Evolutionary conservation across 345 rosid genomes (phyloP), one percentile per base, ranked within the genome.

Genomic region (Acer saccharum): DNA sequence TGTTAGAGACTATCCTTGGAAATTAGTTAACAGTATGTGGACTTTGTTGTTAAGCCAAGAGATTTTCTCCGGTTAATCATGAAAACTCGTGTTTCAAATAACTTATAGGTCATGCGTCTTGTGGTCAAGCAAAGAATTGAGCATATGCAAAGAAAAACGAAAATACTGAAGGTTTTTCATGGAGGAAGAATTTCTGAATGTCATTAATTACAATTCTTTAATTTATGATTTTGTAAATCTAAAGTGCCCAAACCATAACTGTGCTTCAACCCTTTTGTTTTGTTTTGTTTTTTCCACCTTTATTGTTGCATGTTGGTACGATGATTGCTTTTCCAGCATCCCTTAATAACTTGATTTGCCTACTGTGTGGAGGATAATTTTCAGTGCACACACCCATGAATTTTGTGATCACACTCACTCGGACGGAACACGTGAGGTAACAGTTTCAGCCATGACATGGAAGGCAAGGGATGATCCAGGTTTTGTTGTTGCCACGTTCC

Each of bases 361-460:
- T 14, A 67, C 29, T 65, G 21, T 60, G 57, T 77, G 76, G 86
- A 89, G 92, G 81, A 83, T 89, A 16, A 32, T 87, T 78, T 89
- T 87, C 78, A 86, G 88, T 76, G 92, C 87, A 16, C 94, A 88
- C 46, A 73, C 76, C 41, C 84, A 82, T 67, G 81, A 80, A 72
- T 91, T 91, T 76, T 73, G 83, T 79, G 91, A 87, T 69, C 79
- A 83, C 76, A 83, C 81, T 29, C 92, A 88, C 73, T 57, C 73
- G 18, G 91, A 91, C 79, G 91, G 94, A 68, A 89, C 91, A 4
- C 91, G 85, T 1, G 92, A 90, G 78, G 80, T 90, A 57, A 84
- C 84, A 44, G 81, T 90, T 64, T 89, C 92, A 27, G 72, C 90
- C 76, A 86, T 89, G 91, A 65, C 90, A 7, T 89, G 92, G 94